Evolutionary conservation across 352 stramenopile species (phyloP).

Genomic region (Paralagenidium karlingii): DNA sequence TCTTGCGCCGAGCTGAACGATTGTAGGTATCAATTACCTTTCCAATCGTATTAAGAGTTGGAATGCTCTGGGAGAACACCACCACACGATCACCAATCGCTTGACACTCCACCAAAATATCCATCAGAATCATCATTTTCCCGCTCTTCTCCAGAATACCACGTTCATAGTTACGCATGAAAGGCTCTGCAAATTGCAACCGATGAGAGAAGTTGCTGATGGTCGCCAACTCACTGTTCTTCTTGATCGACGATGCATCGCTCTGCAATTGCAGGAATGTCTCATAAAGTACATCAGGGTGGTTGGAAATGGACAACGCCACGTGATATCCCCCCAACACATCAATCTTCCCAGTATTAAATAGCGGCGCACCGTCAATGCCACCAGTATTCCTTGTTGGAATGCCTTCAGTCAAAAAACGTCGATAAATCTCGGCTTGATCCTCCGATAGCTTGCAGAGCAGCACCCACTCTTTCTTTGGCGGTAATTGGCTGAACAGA

Average conservation of each 20-base stretch:
- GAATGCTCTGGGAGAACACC: slow-evolving; percentile 84
- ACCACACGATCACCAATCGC: slow-evolving; percentile 73
- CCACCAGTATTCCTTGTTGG: slow-evolving; percentile 25
- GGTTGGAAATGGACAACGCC: slow-evolving; percentile 79
- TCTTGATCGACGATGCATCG: neutral
- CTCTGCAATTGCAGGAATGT: slow-evolving; percentile 52
- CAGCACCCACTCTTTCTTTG: slow-evolving; percentile 84
- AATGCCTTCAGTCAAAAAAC: slow-evolving; percentile 49
- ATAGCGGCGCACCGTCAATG: neutral
- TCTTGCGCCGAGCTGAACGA: slow-evolving; percentile 5
- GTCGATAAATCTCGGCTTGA: slow-evolving; percentile 61
- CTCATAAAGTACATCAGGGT: slow-evolving; percentile 71
- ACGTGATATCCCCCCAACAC: slow-evolving; percentile 80
- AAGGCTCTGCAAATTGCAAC: slow-evolving; percentile 51
- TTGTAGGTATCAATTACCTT: slow-evolving; percentile 58
- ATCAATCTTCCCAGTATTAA: no score
- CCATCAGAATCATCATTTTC: slow-evolving; percentile 82
- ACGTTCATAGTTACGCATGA: slow-evolving; percentile 41
- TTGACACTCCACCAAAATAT: slow-evolving; percentile 57
- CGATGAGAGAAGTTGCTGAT: slow-evolving; percentile 20
- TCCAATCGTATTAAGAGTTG: slow-evolving; percentile 71
- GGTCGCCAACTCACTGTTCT: slow-evolving; percentile 8
- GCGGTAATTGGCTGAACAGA: slow-evolving; percentile 68
- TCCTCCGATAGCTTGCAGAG: slow-evolving; percentile 68
- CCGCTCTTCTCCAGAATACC: slow-evolving; percentile 52